A percentile compares a stretch with the other conserved stretches of the same genome.
phyloP scores from a whole-genome alignment of 257 asterid genomes.

The Eucommia ulmoides region DNA sequence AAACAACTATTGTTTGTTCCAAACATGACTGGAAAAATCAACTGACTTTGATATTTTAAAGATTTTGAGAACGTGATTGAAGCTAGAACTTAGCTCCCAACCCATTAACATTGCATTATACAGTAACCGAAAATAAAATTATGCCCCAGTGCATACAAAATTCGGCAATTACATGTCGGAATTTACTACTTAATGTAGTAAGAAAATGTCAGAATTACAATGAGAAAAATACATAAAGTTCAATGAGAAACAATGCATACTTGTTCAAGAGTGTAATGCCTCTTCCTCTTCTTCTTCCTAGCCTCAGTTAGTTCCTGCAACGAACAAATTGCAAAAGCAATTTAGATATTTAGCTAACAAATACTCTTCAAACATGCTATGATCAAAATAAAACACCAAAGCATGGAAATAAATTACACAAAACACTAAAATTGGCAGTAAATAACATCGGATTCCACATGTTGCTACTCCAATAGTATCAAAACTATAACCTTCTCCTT shows the following conservation, averaged over 20 bases:
- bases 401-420: not conserved
- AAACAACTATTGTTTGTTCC: not conserved
- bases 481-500: not conserved
- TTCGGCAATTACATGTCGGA: too few relatives aligned
- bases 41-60: too few relatives aligned
- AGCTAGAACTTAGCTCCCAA: not conserved
- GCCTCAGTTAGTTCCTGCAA: slow-evolving; percentile 72
- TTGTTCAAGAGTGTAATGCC: slow-evolving; percentile 77
- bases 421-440: too few relatives aligned
- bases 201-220: not conserved
- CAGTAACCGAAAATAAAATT: not conserved
- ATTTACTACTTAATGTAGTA: not conserved
- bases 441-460: too few relatives aligned
- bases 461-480: not conserved
- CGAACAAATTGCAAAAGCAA: slow-evolving; percentile 3
- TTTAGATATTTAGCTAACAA: not conserved
- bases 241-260: slow-evolving; percentile 16
- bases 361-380: not conserved
- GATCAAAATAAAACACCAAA: not conserved
- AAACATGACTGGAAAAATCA: too few relatives aligned
- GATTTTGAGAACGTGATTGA: too few relatives aligned
- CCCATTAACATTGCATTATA: not conserved
- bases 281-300: slow-evolving; percentile 83
- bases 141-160: too few relatives aligned
- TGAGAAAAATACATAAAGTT: slow-evolving; percentile 3